A percentile compares a stretch with the other conserved stretches of the same genome.
Evolutionary conservation across 805 yeast genomes (phyloP).

Genomic region (Lipomyces sp.): DNA sequence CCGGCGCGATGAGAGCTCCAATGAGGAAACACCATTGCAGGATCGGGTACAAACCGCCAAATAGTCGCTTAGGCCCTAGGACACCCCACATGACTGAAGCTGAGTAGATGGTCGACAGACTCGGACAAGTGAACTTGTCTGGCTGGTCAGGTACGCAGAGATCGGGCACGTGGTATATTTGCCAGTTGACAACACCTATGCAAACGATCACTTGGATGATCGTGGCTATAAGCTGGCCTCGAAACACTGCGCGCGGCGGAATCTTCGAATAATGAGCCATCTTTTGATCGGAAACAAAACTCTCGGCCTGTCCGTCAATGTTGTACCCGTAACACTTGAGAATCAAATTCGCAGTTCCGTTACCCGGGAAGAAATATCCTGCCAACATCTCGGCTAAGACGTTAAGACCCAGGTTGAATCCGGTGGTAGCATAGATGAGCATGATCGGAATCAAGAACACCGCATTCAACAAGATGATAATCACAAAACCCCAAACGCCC

Average conservation of each 20-base stretch:
- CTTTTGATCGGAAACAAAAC: conserved; percentile 61
- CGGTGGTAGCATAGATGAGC: conserved; percentile 64
- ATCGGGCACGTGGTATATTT: conserved; percentile 46
- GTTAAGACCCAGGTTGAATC: conserved; percentile 59
- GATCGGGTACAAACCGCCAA: conserved; percentile 58
- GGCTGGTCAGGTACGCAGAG: conserved; percentile 53
- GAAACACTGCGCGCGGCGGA: conserved; percentile 64
- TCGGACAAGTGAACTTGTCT: conserved; percentile 56
- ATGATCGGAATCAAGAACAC: conserved; percentile 68
- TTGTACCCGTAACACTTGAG: conserved; percentile 62
- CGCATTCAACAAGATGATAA: conserved; percentile 63
- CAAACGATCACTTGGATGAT: conserved; percentile 53
- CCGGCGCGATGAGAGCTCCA: conserved; percentile 53
- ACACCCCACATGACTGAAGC: conserved; percentile 69
- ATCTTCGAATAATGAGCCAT: conserved; percentile 68
- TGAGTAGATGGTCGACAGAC: conserved; percentile 53
- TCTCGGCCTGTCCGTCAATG: conserved; percentile 53
- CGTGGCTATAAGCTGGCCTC: conserved; percentile 55
- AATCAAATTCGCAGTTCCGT: conserved; percentile 64
- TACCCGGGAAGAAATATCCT: conserved; percentile 67
- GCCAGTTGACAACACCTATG: conserved; percentile 51
- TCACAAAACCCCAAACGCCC: conserved; percentile 63
- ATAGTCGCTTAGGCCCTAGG: conserved; percentile 66
- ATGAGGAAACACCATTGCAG: conserved; percentile 62
- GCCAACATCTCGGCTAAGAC: conserved; percentile 65